Conservation (phyloP, 163 green algal genomes). For the Coccomyxa subellipsoidea region DNA sequence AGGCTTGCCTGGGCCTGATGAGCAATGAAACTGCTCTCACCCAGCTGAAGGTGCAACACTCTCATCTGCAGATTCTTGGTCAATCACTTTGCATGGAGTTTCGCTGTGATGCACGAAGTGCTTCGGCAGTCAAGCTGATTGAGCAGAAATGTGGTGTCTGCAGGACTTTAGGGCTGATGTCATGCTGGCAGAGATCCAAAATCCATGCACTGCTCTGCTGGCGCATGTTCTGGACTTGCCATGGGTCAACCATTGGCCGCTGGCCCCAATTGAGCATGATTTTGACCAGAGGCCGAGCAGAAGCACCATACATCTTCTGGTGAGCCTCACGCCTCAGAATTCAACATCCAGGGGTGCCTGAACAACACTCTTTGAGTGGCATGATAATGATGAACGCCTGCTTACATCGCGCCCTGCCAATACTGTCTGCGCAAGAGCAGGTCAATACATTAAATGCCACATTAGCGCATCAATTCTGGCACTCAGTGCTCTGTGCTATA, state of each 20-base stretch:
- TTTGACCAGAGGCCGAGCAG: not conserved
- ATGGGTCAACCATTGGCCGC: not conserved
- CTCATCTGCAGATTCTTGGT: not conserved
- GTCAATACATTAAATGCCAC: too few species aligned
- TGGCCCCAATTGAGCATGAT: not conserved
- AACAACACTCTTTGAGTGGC: not conserved
- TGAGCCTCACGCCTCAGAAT: not conserved
- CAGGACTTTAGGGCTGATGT: not conserved
- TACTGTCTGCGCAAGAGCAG: too few species aligned
- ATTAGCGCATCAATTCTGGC: too few species aligned
- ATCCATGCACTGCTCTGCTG: not conserved
- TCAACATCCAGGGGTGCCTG: too few species aligned
- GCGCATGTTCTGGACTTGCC: not conserved
- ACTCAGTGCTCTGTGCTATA: not conserved
- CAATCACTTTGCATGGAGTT: too few species aligned
- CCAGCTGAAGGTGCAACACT: not conserved
- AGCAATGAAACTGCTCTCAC: not conserved
- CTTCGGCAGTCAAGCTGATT: too few species aligned
- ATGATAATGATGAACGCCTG: not conserved
- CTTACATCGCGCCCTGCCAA: not conserved
- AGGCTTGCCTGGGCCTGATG: not conserved
- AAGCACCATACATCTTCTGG: not conserved
- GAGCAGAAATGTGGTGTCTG: not conserved
- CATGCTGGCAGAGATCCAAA: not conserved
- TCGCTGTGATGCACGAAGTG: too few species aligned